Evolutionary conservation across 2,329 filamentous ascomycete genomes (phyloP), one percentile per base, ranked within the genome.

Genomic region (Arthrinium puccinioides): DNA sequence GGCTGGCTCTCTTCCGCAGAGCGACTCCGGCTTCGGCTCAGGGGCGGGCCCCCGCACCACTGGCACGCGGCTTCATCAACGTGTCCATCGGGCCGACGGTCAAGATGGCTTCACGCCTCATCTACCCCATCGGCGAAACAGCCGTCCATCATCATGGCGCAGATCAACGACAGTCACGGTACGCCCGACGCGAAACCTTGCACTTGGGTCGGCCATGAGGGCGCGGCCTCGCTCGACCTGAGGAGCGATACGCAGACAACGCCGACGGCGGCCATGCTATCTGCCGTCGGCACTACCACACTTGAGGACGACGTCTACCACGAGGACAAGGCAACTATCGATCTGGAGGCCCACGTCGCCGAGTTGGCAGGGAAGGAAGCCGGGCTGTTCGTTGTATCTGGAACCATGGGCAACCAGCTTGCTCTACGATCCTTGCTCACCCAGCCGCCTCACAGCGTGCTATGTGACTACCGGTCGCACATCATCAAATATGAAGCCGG

Each of bases 401-500:
- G 85, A 5, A 89, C 84, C 2, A 88, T 89, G 84, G 84, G 82
- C 24, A 89, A 89, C 61, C 84, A 89, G 53, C 68, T 90, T 27
- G 76, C 81, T 2, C 68, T 89, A 25, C 80, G 84, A 21, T 70
- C 82, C 1, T 79, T 87, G 47, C 70, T 89, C 6, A 66, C 64
- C 2, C 77, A 79, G 33, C 84, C 85, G 6, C 85, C 85, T 0
- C 76, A 88, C 54, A 70, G 72, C 15, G 70, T 90, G 15, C 65
- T 89, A 9, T 80, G 79, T 48, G 84, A 89, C 51, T 64, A 75
- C 41, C 69, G 80, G 20, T 70, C 74, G 3, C 84, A 90, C 54
- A 81, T 89, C 41, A 61, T 83, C 43, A 67, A 76, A 42, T 77
- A 63, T 44, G 70, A 74, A 48, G 67, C 68, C 9, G 69, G 69